A percentile compares a stretch with the other conserved stretches of the same genome.
Evolutionary conservation across 2,329 filamentous ascomycete species (phyloP).

Genomic region (Botrytis aclada): DNA sequence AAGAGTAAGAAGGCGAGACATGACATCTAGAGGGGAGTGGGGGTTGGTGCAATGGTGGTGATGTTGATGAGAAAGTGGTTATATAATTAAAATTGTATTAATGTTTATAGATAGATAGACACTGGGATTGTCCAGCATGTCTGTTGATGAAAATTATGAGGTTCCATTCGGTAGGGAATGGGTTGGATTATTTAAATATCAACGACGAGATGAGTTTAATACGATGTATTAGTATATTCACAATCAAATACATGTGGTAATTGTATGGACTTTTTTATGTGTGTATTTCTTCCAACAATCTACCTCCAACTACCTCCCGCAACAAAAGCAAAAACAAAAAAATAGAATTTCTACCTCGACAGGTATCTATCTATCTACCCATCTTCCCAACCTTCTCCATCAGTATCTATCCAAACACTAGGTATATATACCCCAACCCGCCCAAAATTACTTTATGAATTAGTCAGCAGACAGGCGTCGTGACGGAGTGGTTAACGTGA

Average conservation of each 20-base stretch:
- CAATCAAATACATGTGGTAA: background rate
- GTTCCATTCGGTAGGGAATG: background rate
- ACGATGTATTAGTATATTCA: background rate
- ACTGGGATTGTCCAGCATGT: background rate
- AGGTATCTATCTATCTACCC: background rate
- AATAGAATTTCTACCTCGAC: background rate
- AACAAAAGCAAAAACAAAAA: background rate
- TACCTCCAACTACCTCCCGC: background rate
- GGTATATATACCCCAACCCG: background rate
- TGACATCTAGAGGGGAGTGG: background rate
- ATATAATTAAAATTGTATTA: background rate
- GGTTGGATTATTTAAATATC: background rate
- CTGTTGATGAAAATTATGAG: background rate
- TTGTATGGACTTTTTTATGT: background rate
- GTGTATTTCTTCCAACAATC: background rate
- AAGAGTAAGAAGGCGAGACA: slow-evolving; percentile 16
- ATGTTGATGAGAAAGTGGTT: background rate
- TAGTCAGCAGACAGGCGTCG: slow-evolving; percentile 2
- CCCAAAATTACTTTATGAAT: background rate
- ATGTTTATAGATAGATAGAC: background rate
- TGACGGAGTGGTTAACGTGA: slow-evolving; percentile 10
- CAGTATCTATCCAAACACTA: accelerated
- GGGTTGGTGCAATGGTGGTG: background rate
- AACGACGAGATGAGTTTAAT: background rate
- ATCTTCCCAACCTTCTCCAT: background rate